A percentile compares a stretch with the other conserved stretches of the same genome.
phyloP scores from a whole-genome alignment of 1,139 yeast genomes.

The Hemisphaericaspora xylanilytica region DNA sequence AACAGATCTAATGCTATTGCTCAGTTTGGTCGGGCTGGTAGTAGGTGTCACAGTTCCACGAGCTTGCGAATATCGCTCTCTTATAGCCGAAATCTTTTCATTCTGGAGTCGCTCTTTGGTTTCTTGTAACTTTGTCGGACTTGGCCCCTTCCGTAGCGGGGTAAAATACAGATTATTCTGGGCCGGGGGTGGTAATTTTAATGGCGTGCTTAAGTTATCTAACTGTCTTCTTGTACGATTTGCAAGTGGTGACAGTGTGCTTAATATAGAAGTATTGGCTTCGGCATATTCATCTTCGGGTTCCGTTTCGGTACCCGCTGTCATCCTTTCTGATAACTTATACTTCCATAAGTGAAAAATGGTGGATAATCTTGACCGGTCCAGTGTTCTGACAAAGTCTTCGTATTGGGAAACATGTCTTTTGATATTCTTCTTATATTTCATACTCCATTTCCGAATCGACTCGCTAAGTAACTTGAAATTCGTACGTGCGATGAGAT shows the following conservation, averaged over 20 bases:
- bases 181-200: conserved; percentile 22
- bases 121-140: conserved; percentile 42
- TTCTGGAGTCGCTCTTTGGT: conserved; percentile 36
- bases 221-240: conserved; percentile 17
- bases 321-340: conserved; percentile 17
- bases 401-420: conserved; percentile 39
- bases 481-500: conserved; percentile 28
- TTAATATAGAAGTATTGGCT: conserved; percentile 21
- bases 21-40: conserved; percentile 1
- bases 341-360: conserved; percentile 40
- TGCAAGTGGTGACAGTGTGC: conserved; percentile 39
- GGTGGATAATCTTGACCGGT: conserved; percentile 24
- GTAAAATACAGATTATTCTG: conserved; percentile 17
- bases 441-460: conserved; percentile 41
- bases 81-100: conserved; percentile 35
- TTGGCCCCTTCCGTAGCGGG: conserved; percentile 25
- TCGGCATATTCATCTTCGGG: conserved; percentile 15
- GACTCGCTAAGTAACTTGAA: conserved; percentile 23
- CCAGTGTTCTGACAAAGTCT: conserved; percentile 35
- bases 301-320: background rate
- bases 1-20: background rate
- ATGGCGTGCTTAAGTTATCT: background rate
- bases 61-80: conserved; percentile 33
- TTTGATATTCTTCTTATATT: conserved; percentile 30
- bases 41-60: conserved; percentile 18